A percentile compares a stretch with the other conserved stretches of the same genome.
These are phyloP conservation scores for Emergomyces pasteurianus DNA, from an alignment of 2,329 filamentous ascomycete genomes.

Conservation along the genomic window DNA sequence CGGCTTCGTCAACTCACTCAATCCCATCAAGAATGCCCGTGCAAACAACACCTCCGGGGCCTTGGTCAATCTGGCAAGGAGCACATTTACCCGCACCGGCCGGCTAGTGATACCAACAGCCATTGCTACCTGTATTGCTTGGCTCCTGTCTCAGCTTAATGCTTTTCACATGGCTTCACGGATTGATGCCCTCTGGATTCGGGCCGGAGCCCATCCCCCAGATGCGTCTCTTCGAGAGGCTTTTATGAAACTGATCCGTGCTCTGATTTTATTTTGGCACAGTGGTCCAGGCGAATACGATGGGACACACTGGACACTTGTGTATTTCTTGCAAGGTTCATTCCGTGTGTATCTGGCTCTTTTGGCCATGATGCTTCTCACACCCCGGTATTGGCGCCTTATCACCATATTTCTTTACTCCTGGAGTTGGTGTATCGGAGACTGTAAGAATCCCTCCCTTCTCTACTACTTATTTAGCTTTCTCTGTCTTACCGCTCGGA, in stretches of 20 bases:
- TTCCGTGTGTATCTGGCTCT: constrained; percentile 33
- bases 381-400: constrained; percentile 24
- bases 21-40: constrained; percentile 16
- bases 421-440: constrained; percentile 24
- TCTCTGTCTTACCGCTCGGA: not conserved
- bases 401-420: constrained; percentile 27
- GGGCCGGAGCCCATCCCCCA: constrained; percentile 5
- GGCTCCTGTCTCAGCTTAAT: constrained; percentile 16
- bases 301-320: constrained; percentile 33
- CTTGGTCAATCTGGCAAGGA: constrained; percentile 14
- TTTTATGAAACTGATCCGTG: constrained; percentile 11
- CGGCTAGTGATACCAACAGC: constrained; percentile 17
- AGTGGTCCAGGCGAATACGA: constrained; percentile 31
- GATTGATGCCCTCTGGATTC: constrained; percentile 17
- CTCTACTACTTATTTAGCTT: not conserved
- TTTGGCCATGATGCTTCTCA: constrained; percentile 29
- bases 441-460: constrained; percentile 11
- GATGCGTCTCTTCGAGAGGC: constrained; percentile 10
- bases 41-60: constrained; percentile 13
- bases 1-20: constrained; percentile 20
- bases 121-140: constrained; percentile 13
- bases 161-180: constrained; percentile 14
- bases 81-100: constrained; percentile 14
- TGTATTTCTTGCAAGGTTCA: constrained; percentile 30
- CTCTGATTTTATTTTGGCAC: constrained; percentile 22